These are phyloP conservation scores for Thalassiosira livingstoniorum DNA, from an alignment of 352 stramenopile species.

Conservation along the genomic window DNA sequence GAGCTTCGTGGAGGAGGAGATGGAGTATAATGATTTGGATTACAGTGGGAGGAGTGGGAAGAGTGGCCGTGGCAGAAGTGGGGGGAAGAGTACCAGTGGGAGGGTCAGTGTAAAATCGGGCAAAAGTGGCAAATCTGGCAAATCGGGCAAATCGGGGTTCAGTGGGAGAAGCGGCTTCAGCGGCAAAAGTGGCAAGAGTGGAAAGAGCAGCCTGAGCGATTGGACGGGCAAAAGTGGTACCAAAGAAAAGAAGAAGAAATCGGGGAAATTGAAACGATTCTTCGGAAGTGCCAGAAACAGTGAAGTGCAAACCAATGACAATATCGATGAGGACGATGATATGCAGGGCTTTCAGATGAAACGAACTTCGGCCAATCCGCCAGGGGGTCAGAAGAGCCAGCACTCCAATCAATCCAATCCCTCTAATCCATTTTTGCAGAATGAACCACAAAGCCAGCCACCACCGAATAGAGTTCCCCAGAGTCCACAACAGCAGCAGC, in stretches of 20 bases:
- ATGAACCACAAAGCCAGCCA: neutral
- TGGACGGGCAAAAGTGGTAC: neutral
- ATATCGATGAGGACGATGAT: neutral
- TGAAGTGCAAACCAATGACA: neutral
- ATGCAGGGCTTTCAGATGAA: neutral
- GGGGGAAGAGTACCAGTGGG: neutral
- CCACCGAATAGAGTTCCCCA: too few species aligned
- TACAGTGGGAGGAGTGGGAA: neutral
- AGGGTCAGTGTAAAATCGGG: neutral
- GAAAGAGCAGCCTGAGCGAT: neutral
- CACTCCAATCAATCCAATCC: neutral
- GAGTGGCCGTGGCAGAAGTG: neutral
- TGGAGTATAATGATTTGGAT: slow-evolving; percentile 1
- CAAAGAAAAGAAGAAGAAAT: neutral
- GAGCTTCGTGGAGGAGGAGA: slow-evolving; percentile 25
- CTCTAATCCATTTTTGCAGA: too few species aligned
- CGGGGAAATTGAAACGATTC: neutral
- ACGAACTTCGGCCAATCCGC: neutral
- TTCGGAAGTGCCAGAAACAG: neutral
- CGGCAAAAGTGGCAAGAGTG: neutral
- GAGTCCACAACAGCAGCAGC: too few species aligned
- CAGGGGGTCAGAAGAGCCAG: neutral
- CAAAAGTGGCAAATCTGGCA: neutral
- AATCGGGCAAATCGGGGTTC: neutral
- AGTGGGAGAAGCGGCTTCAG: neutral